Percentiles rank a stretch among this genome's conserved stretches.
Conservation (phyloP, 495 filamentous ascomycete genomes). For the Aspergillus haitiensis region DNA sequence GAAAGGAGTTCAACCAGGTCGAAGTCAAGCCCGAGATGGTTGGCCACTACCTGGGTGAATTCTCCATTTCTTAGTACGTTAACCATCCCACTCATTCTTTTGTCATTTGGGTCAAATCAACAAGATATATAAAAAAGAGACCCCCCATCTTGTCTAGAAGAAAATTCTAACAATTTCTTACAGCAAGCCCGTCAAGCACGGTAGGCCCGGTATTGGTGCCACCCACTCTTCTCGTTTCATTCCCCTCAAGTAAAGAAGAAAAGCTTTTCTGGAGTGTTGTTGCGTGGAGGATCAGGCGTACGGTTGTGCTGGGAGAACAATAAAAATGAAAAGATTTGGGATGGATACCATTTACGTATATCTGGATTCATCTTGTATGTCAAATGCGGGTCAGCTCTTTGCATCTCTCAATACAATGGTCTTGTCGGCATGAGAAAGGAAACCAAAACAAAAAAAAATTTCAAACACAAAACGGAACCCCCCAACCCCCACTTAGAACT, state of each 20-base stretch:
- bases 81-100: slow-evolving; percentile 30
- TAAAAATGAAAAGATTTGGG: slow-evolving; percentile 33
- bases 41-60: slow-evolving; percentile 98
- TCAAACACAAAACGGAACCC: slow-evolving; percentile 16
- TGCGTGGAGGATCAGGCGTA: slow-evolving; percentile 40
- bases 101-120: not conserved
- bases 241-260: slow-evolving; percentile 86
- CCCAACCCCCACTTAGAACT: not conserved
- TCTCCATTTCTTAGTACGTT: slow-evolving; percentile 98
- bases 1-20: slow-evolving; percentile 99
- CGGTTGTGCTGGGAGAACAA: slow-evolving; percentile 37
- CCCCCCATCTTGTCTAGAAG: too few relatives aligned
- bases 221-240: slow-evolving; percentile 99
- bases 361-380: slow-evolving; percentile 50
- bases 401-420: slow-evolving; percentile 51
- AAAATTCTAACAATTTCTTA: slow-evolving; percentile 39
- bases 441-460: slow-evolving; percentile 18
- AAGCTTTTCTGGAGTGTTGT: slow-evolving; percentile 47
- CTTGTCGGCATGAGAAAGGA: slow-evolving; percentile 45
- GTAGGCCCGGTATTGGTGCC: slow-evolving; percentile 99
- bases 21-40: slow-evolving; percentile 99
- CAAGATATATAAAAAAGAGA: not conserved
- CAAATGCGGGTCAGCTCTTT: slow-evolving; percentile 50
- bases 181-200: slow-evolving; percentile 99
- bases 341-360: slow-evolving; percentile 39